phyloP scores from a whole-genome alignment of 768 basidiomycete genomes.

The Termitomyces sp. region DNA sequence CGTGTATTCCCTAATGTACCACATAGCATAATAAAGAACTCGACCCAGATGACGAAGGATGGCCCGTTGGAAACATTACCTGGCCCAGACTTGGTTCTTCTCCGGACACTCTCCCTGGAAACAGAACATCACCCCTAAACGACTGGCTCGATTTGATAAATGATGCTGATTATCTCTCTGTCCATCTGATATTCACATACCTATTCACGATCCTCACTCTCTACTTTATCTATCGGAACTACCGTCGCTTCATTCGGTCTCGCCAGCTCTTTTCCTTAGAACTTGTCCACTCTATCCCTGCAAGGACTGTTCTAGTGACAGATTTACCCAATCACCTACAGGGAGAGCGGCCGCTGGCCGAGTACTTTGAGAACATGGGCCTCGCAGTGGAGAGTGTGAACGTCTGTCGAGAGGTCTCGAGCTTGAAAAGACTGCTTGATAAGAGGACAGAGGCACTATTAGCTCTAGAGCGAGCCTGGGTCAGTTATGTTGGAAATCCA shows the following conservation, averaged over 20 bases:
- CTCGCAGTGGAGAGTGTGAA: constrained; percentile 90
- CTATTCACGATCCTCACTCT: constrained; percentile 86
- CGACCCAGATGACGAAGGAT: constrained; percentile 46
- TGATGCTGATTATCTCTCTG: constrained; percentile 84
- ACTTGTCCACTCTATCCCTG: constrained; percentile 90
- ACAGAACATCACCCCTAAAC: constrained; percentile 31
- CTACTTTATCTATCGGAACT: constrained; percentile 85
- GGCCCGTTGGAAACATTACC: constrained; percentile 36
- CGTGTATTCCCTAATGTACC: not conserved
- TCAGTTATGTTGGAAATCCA: constrained; percentile 90
- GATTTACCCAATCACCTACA: constrained; percentile 80
- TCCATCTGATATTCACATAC: constrained; percentile 92
- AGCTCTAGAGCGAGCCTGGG: constrained; percentile 81
- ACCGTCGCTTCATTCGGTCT: constrained; percentile 80
- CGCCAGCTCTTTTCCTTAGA: constrained; percentile 94
- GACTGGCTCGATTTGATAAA: constrained; percentile 88
- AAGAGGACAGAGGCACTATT: constrained; percentile 76
- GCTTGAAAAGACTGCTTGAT: constrained; percentile 68
- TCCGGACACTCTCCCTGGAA: constrained; percentile 17
- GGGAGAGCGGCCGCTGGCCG: constrained; percentile 80
- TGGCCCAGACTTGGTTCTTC: constrained; percentile 35
- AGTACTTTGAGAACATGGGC: constrained; percentile 90
- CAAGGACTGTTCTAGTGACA: constrained; percentile 87
- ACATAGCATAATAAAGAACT: constrained; percentile 66
- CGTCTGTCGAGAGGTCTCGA: constrained; percentile 77